These are phyloP conservation scores for Capsella rubella DNA, from an alignment of 441 rosid genomes.

Conservation along the genomic window DNA sequence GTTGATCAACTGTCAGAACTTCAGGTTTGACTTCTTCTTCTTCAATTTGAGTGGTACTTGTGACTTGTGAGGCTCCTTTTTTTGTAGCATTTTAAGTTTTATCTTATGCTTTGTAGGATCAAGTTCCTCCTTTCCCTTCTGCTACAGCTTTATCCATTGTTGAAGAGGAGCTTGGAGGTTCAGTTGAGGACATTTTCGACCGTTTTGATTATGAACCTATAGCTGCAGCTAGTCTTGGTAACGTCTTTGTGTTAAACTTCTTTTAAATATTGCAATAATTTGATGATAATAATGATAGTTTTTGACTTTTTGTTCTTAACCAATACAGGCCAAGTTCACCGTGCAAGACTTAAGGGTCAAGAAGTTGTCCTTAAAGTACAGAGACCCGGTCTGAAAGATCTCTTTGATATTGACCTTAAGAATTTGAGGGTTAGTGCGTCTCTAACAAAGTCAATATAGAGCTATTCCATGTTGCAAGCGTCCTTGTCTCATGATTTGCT, in stretches of 20 bases:
- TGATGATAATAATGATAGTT: background rate
- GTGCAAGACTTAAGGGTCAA: conserved; percentile 89
- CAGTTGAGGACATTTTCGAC: conserved; percentile 70
- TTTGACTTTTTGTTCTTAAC: background rate
- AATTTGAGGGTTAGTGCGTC: conserved; percentile 82
- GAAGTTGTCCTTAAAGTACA: conserved; percentile 95
- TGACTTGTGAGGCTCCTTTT: conserved; percentile 5
- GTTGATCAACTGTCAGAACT: conserved; percentile 97
- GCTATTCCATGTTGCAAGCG: background rate
- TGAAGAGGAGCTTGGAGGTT: conserved; percentile 95
- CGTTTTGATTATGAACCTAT: conserved; percentile 91
- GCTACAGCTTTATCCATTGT: conserved; percentile 81
- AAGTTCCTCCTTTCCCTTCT: conserved; percentile 99
- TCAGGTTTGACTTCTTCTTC: conserved; percentile 62
- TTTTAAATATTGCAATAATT: conserved; percentile 1
- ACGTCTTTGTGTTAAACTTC: conserved; percentile 35
- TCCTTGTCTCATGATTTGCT: conserved; percentile 6
- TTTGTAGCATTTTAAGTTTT: conserved; percentile 4
- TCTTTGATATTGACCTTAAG: conserved; percentile 95
- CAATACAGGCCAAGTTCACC: conserved; percentile 89
- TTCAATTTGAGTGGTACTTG: background rate
- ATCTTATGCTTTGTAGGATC: conserved; percentile 68
- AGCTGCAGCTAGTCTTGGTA: conserved; percentile 99
- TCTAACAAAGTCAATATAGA: conserved; percentile 13
- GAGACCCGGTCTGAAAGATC: conserved; percentile 96